phyloP scores from a whole-genome alignment of 1,284 basidiomycete species.

The Flammula alnicola region DNA sequence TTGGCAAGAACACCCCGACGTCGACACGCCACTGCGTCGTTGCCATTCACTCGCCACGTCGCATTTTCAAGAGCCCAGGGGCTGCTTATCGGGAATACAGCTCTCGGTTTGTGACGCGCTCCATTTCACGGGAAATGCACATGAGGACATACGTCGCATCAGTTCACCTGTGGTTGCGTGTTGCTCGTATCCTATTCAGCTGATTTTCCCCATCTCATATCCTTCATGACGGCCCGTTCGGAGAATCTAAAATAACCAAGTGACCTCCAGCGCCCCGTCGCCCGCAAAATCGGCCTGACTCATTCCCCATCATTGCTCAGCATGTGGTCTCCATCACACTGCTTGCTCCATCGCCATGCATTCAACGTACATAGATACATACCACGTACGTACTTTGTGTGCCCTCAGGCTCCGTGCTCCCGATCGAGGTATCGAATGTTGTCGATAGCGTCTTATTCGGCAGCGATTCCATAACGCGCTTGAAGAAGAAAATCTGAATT shows the following conservation, averaged over 20 bases:
- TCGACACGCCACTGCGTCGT: constrained; percentile 2
- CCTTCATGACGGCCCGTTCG: constrained; percentile 14
- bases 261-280: too few species aligned
- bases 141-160: constrained; percentile 20
- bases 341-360: too few species aligned
- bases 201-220: constrained; percentile 14
- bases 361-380: too few species aligned
- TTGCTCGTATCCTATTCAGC: constrained; percentile 13
- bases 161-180: constrained; percentile 8
- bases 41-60: neutral
- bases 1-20: constrained; percentile 17
- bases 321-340: constrained; percentile 18
- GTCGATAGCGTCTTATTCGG: too few species aligned
- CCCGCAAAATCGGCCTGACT: constrained; percentile 3
- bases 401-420: too few species aligned
- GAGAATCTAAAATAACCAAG: constrained; percentile 12
- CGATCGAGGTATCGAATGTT: too few species aligned
- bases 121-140: neutral
- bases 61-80: neutral
- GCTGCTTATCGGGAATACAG: neutral
- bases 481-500: too few species aligned
- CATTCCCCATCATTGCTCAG: constrained; percentile 4
- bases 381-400: too few species aligned
- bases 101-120: neutral
- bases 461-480: too few species aligned